These are phyloP conservation scores for Allantophomopsis lycopodina DNA, from an alignment of 2,329 filamentous ascomycete species.

Conservation along the genomic window DNA sequence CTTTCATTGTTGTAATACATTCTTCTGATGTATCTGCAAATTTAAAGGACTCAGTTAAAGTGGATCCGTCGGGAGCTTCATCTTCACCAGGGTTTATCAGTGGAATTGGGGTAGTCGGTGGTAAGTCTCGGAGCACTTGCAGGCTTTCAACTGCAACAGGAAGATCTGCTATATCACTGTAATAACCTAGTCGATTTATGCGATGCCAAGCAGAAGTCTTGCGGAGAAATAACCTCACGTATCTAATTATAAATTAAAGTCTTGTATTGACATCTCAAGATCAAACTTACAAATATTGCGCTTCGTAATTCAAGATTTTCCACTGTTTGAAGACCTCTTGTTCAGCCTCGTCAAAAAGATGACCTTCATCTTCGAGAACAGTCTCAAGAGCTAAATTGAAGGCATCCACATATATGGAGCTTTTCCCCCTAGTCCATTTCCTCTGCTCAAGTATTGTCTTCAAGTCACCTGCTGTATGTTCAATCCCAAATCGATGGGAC, in stretches of 20 bases:
- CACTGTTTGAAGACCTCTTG: slow-evolving; percentile 64
- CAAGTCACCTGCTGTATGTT: slow-evolving; percentile 23
- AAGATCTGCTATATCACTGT: slow-evolving; percentile 69
- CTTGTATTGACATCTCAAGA: slow-evolving; percentile 3
- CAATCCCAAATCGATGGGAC: slow-evolving; percentile 28
- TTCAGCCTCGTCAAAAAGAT: slow-evolving; percentile 76
- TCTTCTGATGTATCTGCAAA: slow-evolving; percentile 73
- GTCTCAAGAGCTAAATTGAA: slow-evolving; percentile 89
- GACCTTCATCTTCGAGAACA: slow-evolving; percentile 76
- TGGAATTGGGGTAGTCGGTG: slow-evolving; percentile 18
- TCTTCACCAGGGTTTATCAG: slow-evolving; percentile 28
- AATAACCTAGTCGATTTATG: slow-evolving; percentile 61
- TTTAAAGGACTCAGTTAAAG: slow-evolving; percentile 44
- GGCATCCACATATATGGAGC: slow-evolving; percentile 91
- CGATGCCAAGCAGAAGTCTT: slow-evolving; percentile 91
- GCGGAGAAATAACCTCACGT: slow-evolving; percentile 82
- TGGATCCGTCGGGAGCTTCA: slow-evolving; percentile 28
- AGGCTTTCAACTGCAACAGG: slow-evolving; percentile 50
- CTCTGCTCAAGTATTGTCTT: slow-evolving; percentile 38
- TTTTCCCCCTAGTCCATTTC: slow-evolving; percentile 62
- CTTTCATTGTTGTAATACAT: slow-evolving; percentile 63
- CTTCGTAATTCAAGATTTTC: slow-evolving; percentile 62
- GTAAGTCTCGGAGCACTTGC: slow-evolving; percentile 42
- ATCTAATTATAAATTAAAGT: slow-evolving; percentile 32
- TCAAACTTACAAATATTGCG: slow-evolving; percentile 68